phyloP scores from a whole-genome alignment of 2,329 filamentous ascomycete species.

The Mycocentrospora acerina region DNA sequence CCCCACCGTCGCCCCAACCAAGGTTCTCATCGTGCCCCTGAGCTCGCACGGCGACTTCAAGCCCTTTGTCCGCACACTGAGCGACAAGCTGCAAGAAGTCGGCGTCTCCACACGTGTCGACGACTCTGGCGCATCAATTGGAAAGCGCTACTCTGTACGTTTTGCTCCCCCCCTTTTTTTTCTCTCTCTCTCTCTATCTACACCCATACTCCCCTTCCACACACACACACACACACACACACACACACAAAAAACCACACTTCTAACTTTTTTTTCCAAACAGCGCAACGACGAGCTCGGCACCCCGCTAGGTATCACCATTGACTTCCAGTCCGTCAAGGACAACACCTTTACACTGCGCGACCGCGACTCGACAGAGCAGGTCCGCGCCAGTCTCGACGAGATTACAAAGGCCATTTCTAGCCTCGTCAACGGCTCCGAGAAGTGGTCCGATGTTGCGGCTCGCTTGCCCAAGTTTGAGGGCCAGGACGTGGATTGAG shows the following conservation, averaged over 20 bases:
- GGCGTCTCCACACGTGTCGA: conserved; percentile 85
- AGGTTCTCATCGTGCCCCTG: conserved; percentile 88
- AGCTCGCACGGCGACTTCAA: conserved; percentile 79
- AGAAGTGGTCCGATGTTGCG: conserved; percentile 70
- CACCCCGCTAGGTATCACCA: conserved; percentile 88
- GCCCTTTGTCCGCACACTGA: conserved; percentile 72
- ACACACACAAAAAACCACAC: no score
- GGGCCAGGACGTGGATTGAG: conserved; percentile 40
- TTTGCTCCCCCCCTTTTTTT: no score
- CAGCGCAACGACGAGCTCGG: conserved; percentile 89
- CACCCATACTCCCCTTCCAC: no score
- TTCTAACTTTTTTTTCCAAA: no score
- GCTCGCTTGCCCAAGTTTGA: conserved; percentile 81
- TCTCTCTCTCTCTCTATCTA: no score
- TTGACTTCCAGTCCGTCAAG: conserved; percentile 93
- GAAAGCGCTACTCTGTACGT: conserved; percentile 71
- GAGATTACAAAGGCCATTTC: conserved; percentile 76
- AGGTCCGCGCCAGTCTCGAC: conserved; percentile 81
- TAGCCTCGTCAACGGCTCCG: conserved; percentile 62
- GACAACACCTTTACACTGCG: conserved; percentile 84
- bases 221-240: no score
- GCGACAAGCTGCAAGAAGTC: conserved; percentile 71
- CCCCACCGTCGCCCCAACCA: conserved; percentile 82
- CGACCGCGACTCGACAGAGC: conserved; percentile 83
- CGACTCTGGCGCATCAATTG: conserved; percentile 87